phyloP scores from a whole-genome alignment of 768 basidiomycete genomes.

The Boletus patriciae region DNA sequence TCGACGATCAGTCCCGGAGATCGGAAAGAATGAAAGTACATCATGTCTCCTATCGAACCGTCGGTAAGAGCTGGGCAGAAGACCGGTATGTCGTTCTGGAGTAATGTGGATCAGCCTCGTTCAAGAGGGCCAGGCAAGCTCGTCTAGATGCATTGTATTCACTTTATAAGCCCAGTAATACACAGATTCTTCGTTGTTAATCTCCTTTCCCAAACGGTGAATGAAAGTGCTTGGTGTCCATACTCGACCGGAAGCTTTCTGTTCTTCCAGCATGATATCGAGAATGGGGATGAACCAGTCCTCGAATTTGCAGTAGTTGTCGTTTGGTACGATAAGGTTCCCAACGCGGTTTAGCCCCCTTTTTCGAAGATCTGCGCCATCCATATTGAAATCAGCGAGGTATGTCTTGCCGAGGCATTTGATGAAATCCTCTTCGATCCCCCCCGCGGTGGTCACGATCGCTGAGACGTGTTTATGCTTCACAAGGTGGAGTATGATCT shows the following conservation, averaged over 20 bases:
- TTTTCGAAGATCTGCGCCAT: slow-evolving; percentile 83
- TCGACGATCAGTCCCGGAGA: slow-evolving; percentile 84
- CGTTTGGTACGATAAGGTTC: slow-evolving; percentile 94
- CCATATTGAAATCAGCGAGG: slow-evolving; percentile 87
- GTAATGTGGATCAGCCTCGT: slow-evolving; percentile 26
- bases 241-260: slow-evolving; percentile 61
- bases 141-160: slow-evolving; percentile 36
- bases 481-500: slow-evolving; percentile 88
- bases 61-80: slow-evolving; percentile 99
- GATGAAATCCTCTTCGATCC: slow-evolving; percentile 98
- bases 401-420: slow-evolving; percentile 98
- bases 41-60: slow-evolving; percentile 98
- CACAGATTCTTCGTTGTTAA: slow-evolving; percentile 94
- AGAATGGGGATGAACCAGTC: slow-evolving; percentile 98
- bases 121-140: slow-evolving; percentile 12
- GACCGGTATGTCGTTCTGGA: slow-evolving; percentile 95
- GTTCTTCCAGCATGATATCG: slow-evolving; percentile 86
- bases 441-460: slow-evolving; percentile 96
- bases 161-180: slow-evolving; percentile 99
- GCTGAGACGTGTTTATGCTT: slow-evolving; percentile 89
- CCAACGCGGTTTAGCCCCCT: slow-evolving; percentile 97
- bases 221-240: slow-evolving; percentile 98
- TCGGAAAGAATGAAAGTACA: slow-evolving; percentile 97
- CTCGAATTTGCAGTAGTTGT: slow-evolving; percentile 99
- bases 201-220: slow-evolving; percentile 91